phyloP scores from a whole-genome alignment of 148 eudicot species.

The Fallopia convolvulus region DNA sequence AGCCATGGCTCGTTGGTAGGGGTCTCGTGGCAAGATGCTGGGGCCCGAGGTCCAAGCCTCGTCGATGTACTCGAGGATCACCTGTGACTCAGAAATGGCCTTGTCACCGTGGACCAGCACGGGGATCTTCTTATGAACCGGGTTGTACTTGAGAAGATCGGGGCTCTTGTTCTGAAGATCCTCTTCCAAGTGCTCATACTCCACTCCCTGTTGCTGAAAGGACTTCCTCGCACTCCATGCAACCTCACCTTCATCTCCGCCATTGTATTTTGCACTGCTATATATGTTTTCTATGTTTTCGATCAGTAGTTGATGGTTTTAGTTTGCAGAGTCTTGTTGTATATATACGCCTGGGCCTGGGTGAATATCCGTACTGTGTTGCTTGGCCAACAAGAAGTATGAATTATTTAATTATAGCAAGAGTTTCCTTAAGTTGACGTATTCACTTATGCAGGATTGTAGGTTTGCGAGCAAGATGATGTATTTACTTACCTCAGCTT shows the following conservation, averaged over 20 bases:
- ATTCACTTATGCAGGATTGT: no score
- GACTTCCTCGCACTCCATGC: slow-evolving; percentile 5
- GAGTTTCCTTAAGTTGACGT: no score
- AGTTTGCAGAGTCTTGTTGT: background rate
- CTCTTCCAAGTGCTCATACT: slow-evolving; percentile 5
- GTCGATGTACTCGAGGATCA: slow-evolving; percentile 33
- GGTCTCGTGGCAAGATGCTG: slow-evolving; percentile 22
- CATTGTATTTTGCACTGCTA: background rate
- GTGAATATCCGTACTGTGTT: no score
- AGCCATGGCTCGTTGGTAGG: slow-evolving; percentile 25
- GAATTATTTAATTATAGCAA: no score
- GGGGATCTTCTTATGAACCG: slow-evolving; percentile 16
- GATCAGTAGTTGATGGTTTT: background rate
- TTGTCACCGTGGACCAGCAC: slow-evolving; percentile 20
- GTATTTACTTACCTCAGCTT: no score
- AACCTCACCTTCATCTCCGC: slow-evolving; percentile 5
- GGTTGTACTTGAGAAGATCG: slow-evolving; percentile 18
- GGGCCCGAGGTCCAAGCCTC: slow-evolving; percentile 15
- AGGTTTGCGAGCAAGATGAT: no score
- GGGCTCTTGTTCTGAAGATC: slow-evolving; percentile 15
- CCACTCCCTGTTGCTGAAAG: slow-evolving; percentile 8
- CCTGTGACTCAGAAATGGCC: slow-evolving; percentile 24
- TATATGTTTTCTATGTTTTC: background rate
- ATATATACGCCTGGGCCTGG: background rate
- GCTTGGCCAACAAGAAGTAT: no score